These are phyloP conservation scores for Vinca major DNA, from an alignment of 305 asterid genomes.

Conservation along the genomic window DNA sequence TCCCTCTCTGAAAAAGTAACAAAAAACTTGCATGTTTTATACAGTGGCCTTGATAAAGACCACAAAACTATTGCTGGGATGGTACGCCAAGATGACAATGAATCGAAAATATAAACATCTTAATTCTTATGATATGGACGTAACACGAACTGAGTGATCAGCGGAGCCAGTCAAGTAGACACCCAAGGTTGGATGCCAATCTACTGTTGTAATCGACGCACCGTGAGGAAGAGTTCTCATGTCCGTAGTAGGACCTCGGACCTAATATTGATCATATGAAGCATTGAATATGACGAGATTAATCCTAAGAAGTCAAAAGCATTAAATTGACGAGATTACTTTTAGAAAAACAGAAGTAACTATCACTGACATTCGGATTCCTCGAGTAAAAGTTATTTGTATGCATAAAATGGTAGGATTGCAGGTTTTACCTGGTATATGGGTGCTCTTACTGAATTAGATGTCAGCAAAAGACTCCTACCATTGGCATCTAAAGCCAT, in stretches of 20 bases:
- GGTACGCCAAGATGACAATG: not conserved
- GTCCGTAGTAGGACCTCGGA: slow-evolving; percentile 48
- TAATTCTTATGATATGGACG: slow-evolving; percentile 55
- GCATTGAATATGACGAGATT: not conserved
- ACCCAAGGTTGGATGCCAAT: slow-evolving; percentile 92
- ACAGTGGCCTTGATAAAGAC: not conserved
- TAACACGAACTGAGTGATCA: slow-evolving; percentile 81
- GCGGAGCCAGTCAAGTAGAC: slow-evolving; percentile 86
- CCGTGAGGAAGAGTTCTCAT: slow-evolving; percentile 62
- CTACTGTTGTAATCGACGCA: slow-evolving; percentile 74
- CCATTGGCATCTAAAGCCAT: slow-evolving; percentile 87
- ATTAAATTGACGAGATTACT: not conserved
- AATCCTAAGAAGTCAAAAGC: not conserved
- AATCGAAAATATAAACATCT: not conserved
- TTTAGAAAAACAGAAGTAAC: not conserved
- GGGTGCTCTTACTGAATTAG: slow-evolving; percentile 63
- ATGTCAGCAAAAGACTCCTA: slow-evolving; percentile 70
- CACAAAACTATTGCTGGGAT: not conserved
- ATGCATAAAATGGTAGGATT: not conserved
- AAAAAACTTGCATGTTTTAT: not conserved
- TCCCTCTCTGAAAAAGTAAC: not conserved
- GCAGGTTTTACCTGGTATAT: slow-evolving; percentile 54
- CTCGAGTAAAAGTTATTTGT: not conserved
- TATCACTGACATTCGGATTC: not conserved
- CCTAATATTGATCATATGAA: slow-evolving; percentile 38